Evolutionary conservation across 148 eudicot genomes (phyloP).

Genomic region (Selenicereus undatus): DNA sequence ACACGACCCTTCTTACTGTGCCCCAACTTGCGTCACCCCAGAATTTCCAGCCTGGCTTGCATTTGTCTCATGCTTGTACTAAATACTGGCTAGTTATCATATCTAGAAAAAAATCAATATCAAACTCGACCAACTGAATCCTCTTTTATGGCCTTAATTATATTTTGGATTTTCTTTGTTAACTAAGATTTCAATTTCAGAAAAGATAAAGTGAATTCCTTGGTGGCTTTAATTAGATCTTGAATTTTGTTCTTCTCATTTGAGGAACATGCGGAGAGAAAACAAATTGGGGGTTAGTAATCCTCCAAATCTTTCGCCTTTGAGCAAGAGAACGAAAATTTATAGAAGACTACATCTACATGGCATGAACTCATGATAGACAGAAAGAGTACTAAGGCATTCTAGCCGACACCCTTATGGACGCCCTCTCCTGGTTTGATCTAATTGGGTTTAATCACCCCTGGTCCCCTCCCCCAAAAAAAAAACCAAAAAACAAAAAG

Average conservation of each 20-base stretch:
- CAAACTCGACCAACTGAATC: conserved; percentile 3
- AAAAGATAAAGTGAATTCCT: neutral
- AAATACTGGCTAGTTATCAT: neutral
- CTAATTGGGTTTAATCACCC: neutral
- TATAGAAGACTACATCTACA: neutral
- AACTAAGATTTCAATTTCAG: neutral
- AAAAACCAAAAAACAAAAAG: too few species aligned
- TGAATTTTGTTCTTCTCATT: conserved; percentile 4
- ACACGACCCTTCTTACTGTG: neutral
- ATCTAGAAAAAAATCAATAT: conserved; percentile 12
- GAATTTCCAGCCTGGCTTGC: conserved; percentile 27
- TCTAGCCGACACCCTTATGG: neutral
- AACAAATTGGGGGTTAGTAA: neutral
- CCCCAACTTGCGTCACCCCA: conserved; percentile 19
- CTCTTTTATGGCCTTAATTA: neutral
- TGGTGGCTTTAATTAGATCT: neutral
- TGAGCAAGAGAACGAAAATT: neutral
- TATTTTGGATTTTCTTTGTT: neutral
- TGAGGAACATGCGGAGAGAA: neutral
- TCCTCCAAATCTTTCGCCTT: neutral
- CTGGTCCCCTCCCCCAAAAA: too few species aligned
- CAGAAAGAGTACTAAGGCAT: neutral
- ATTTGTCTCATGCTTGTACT: conserved; percentile 9
- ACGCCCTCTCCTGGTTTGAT: neutral
- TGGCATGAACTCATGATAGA: neutral